Evolutionary conservation across 306 rosid genomes (phyloP), one percentile per base, ranked within the genome.

Genomic region (Cyamopsis tetragonoloba): DNA sequence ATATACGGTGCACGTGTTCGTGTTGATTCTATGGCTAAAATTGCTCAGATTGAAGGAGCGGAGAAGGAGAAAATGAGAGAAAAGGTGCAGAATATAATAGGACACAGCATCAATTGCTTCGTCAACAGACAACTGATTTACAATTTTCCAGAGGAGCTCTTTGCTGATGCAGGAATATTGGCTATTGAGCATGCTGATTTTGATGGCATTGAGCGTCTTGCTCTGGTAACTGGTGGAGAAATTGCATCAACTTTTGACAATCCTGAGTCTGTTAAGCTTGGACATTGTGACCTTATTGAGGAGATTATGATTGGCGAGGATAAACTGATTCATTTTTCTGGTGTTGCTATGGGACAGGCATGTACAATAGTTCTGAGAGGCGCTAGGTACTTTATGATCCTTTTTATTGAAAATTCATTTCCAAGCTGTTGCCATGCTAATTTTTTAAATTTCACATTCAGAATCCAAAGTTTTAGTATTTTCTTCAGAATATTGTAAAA

Each of bases 181-280:
- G 96, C 99, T 3, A 95, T 95, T 83, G 96, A 95, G 87, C 97
- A 95, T 80, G 99, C 99, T 77, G 99, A 90, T 86, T 90, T 95
- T 76, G 99, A 88, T 80, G 99, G 95, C 68, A 86, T 90, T 59
- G 99, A 89, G 81, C 96, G 92, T 23, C 72, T 90, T 77, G 97
- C 88, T 23, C 72, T 95, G 55, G 99, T 95, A 39, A 88, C 97
- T 69, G 97, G 96, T 43, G 99, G 95, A 73, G 95, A 95, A 51
- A 95, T 95, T 82, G 97, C 96, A 8, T 90, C 97, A 51, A 86
- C 99, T 11, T 95, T 90, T 74, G 97, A 95, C 86, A 95, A 91
- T 54, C 97, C 97, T 0, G 97, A 91, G 76, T 95, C 99, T 13
- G 96, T 95, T 35, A 90, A 86, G 86, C 95, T 89, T 78, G 98